Evolutionary conservation across 2,329 filamentous ascomycete genomes (phyloP).

Genomic region (Colletotrichum theobromicola): DNA sequence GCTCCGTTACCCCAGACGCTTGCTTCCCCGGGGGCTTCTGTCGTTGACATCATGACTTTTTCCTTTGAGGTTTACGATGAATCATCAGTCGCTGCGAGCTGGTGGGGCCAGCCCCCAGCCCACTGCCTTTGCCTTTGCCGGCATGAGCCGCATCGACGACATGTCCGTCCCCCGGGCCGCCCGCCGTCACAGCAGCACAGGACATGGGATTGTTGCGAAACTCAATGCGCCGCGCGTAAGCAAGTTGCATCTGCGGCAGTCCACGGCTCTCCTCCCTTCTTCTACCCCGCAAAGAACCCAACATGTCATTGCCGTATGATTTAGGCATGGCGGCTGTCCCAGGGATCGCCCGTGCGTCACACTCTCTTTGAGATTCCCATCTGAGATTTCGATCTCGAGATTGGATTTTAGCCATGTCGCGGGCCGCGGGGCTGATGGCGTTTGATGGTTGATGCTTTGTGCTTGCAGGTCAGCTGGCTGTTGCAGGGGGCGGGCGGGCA

Average conservation of each 20-base stretch:
- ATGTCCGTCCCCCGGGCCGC: not conserved
- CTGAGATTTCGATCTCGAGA: not conserved
- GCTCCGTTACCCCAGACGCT: not conserved
- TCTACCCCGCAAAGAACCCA: not conserved
- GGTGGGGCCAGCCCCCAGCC: too few species aligned
- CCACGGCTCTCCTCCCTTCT: not conserved
- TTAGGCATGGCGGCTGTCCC: not conserved
- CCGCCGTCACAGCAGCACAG: not conserved
- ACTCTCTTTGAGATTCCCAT: constrained; percentile 7
- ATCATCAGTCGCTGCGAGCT: constrained; percentile 7
- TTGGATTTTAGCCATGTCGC: not conserved
- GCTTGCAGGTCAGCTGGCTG: not conserved
- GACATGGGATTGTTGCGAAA: not conserved
- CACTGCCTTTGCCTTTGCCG: too few species aligned
- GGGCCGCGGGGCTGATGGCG: not conserved
- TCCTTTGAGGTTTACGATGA: not conserved
- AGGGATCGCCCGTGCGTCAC: not conserved
- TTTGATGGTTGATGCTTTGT: not conserved
- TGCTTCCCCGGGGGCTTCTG: not conserved
- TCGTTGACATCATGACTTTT: constrained; percentile 20
- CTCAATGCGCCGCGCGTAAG: not conserved
- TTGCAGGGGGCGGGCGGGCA: not conserved
- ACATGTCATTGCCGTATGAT: not conserved
- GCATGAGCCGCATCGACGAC: not conserved
- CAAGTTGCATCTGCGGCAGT: not conserved